Base-by-base conservation (phyloP, 2,329 filamentous ascomycete species). In the Fusarium sp. region DNA sequence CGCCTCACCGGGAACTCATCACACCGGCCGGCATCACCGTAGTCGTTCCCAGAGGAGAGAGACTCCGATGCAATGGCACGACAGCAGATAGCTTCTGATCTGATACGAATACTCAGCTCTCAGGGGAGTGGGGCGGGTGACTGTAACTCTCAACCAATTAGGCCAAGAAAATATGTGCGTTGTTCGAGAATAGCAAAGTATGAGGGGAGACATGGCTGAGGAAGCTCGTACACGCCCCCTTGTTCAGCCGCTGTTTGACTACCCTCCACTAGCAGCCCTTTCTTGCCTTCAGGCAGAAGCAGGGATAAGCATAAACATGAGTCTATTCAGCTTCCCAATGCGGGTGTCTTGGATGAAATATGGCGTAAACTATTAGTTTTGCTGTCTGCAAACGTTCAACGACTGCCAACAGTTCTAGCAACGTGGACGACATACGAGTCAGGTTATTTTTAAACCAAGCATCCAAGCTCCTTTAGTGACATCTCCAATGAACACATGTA, bases 1-100 rank as follows among this genome's bases (percentile, higher is more conserved):
- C 74, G 76, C 69, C 75, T 76, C 76, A 47, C 68, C 70, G 72
- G 70, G 62, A 72, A 72, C 59, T 20, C 47, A 45, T 52, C 67
- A 34, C 42, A 35, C 40, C 38, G n/a, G 45, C 38, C 45, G 50
- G 50, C 50, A 20, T 22, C 61, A 29, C 57, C 52, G 37, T 18
- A 29, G 4, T 40, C 20, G 22, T 27, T 9, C 27, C 47, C 11
- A 42, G 29, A 57, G 66, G 22, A 4, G 11, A 16, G 29, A 31
- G 29, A 2, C 20, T 56, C 70, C 59, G 59, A 62, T 60, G 54
- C 34, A 66, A 73, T 78, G 50, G 62, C 73, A 78, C 76, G 63
- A 75, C 76, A 78, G 76, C 75, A 66, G 71, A 74, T 66, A 45
- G 59, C 27, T 64, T 11, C 29, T 60, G 18, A 2, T 34, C 45